A percentile compares a stretch with the other conserved stretches of the same genome.
These are phyloP conservation scores for Penicillium cinerascens DNA, from an alignment of 495 filamentous ascomycete species.

Conservation along the genomic window DNA sequence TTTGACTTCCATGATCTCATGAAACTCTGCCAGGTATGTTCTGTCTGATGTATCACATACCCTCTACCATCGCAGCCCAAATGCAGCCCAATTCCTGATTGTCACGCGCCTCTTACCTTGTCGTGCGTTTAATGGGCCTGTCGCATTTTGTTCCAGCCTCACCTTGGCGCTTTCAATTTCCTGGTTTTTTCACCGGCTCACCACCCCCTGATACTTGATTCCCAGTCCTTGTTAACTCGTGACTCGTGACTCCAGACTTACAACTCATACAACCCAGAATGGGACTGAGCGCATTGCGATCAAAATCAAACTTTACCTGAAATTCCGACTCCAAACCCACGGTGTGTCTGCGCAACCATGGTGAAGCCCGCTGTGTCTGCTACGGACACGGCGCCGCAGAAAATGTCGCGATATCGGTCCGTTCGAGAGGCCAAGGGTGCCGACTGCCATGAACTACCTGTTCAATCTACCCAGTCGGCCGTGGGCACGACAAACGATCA, in stretches of 20 bases:
- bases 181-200: slow-evolving; percentile 5
- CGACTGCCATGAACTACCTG: not conserved
- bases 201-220: not conserved
- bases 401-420: slow-evolving; percentile 38
- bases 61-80: not conserved
- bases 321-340: not conserved
- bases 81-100: slow-evolving; percentile 2
- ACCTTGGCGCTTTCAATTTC: slow-evolving; percentile 8
- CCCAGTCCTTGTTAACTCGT: not conserved
- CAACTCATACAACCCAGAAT: not conserved
- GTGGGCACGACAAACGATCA: slow-evolving; percentile 6
- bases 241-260: not conserved
- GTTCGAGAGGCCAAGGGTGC: not conserved
- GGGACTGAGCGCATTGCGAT: not conserved
- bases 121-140: not conserved
- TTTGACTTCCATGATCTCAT: not conserved
- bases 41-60: not conserved
- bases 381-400: slow-evolving; percentile 1
- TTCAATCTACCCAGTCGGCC: not conserved
- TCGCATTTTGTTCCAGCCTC: slow-evolving; percentile 12
- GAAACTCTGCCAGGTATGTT: not conserved
- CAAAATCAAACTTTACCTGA: not conserved
- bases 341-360: not conserved
- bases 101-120: not conserved
- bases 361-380: not conserved